Evolutionary conservation across 1,284 basidiomycete species (phyloP).

Genomic region (Calocybe gambosa): DNA sequence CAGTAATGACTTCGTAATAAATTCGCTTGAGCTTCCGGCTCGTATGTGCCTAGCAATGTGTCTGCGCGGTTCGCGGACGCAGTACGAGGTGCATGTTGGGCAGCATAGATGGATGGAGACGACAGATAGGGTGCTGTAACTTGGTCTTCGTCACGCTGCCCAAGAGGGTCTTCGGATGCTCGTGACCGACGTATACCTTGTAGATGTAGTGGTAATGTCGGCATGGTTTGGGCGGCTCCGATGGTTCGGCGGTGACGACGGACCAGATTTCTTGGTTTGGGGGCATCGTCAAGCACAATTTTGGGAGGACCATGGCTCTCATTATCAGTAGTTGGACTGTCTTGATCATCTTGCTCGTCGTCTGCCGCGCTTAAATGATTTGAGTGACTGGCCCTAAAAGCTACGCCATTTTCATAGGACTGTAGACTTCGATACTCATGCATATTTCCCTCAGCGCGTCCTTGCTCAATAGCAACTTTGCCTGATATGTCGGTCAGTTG

Average conservation of each 20-base stretch:
- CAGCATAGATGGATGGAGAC: constrained; percentile 55
- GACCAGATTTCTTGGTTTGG: constrained; percentile 18
- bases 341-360: constrained; percentile 27
- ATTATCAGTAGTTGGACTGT: constrained; percentile 25
- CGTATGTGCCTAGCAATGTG: constrained; percentile 59
- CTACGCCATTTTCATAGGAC: constrained; percentile 36
- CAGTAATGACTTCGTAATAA: constrained; percentile 88
- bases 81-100: constrained; percentile 38
- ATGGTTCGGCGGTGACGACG: constrained; percentile 39
- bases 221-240: constrained; percentile 64
- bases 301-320: background rate
- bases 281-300: constrained; percentile 6
- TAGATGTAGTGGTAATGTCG: constrained; percentile 57
- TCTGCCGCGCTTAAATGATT: constrained; percentile 20
- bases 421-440: constrained; percentile 45
- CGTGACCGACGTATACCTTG: constrained; percentile 44
- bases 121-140: constrained; percentile 53
- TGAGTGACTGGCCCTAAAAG: constrained; percentile 20
- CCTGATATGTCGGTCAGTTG: constrained; percentile 68
- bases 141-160: constrained; percentile 51
- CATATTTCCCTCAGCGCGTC: constrained; percentile 57
- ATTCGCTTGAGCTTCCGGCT: constrained; percentile 58
- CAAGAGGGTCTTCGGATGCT: constrained; percentile 66
- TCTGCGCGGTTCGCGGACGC: constrained; percentile 44
- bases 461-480: constrained; percentile 86